These are phyloP conservation scores for Exophiala xenobiotica DNA, from an alignment of 2,329 filamentous ascomycete genomes.

Conservation along the genomic window DNA sequence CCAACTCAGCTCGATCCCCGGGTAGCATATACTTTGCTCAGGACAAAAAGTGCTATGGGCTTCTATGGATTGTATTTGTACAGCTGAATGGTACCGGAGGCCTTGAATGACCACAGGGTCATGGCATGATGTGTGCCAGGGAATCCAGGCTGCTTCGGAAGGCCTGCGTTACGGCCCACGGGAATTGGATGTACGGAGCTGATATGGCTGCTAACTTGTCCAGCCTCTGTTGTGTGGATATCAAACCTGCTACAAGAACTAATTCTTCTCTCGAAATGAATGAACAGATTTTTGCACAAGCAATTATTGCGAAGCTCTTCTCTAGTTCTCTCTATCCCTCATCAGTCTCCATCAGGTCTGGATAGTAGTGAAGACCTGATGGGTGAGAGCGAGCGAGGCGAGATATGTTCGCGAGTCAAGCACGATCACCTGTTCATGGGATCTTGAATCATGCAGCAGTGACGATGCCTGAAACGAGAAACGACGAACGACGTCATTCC, in stretches of 20 bases:
- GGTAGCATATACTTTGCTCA: neutral
- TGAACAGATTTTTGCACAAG: neutral
- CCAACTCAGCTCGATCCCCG: neutral
- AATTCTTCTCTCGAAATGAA: slow-evolving; percentile 21
- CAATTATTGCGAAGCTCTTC: neutral
- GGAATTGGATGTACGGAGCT: too few relatives aligned
- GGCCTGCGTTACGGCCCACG: too few relatives aligned
- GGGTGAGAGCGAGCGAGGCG: too few relatives aligned
- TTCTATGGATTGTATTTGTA: neutral
- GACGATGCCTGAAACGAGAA: neutral
- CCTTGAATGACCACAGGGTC: too few relatives aligned
- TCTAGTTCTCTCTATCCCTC: neutral
- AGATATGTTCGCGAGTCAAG: slow-evolving; percentile 1
- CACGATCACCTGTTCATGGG: neutral
- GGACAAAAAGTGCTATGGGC: neutral
- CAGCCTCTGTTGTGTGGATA: slow-evolving; percentile 16
- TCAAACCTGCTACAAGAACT: slow-evolving; percentile 13
- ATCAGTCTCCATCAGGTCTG: too few relatives aligned
- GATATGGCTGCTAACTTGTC: slow-evolving; percentile 31
- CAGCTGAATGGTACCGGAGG: neutral
- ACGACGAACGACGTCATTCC: neutral
- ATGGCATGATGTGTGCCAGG: too few relatives aligned
- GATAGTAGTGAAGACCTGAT: too few relatives aligned
- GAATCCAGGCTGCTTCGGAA: too few relatives aligned
- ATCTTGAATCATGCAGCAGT: neutral